phyloP scores from a whole-genome alignment of 805 yeast genomes.

The Scheffersomyces stipitis region DNA sequence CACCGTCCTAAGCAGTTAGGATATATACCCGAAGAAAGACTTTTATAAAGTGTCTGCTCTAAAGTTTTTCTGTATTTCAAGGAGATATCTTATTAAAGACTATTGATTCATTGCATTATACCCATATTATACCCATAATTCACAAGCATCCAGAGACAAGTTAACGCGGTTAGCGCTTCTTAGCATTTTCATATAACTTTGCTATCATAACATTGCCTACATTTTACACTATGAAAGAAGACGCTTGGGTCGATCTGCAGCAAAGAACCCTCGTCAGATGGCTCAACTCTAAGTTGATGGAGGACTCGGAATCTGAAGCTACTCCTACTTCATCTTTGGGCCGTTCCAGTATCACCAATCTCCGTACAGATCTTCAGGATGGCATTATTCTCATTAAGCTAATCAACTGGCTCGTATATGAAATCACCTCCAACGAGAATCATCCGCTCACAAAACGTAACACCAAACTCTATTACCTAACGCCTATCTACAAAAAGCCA shows the following conservation, averaged over 20 bases:
- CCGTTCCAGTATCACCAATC: slow-evolving; percentile 14
- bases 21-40: too few species aligned
- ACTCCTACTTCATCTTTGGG: slow-evolving; percentile 1
- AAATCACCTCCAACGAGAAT: slow-evolving; percentile 15
- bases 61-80: too few species aligned
- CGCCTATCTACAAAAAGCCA: slow-evolving; percentile 38
- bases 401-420: slow-evolving; percentile 30
- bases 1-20: too few species aligned
- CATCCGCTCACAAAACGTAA: slow-evolving; percentile 12
- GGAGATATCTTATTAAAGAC: too few species aligned
- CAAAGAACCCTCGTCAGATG: slow-evolving; percentile 51
- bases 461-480: slow-evolving; percentile 22
- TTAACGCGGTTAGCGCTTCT: too few species aligned
- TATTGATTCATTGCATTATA: too few species aligned
- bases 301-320: slow-evolving; percentile 4
- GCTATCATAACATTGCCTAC: too few species aligned
- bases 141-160: too few species aligned
- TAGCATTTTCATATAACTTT: too few species aligned
- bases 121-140: too few species aligned
- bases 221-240: too few species aligned
- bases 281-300: slow-evolving; percentile 42
- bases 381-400: slow-evolving; percentile 41
- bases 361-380: slow-evolving; percentile 35
- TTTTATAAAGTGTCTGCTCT: too few species aligned
- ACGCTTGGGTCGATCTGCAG: slow-evolving; percentile 43